Evolutionary conservation across 2,329 filamentous ascomycete genomes (phyloP).

Genomic region (Colletotrichum eremochloae): DNA sequence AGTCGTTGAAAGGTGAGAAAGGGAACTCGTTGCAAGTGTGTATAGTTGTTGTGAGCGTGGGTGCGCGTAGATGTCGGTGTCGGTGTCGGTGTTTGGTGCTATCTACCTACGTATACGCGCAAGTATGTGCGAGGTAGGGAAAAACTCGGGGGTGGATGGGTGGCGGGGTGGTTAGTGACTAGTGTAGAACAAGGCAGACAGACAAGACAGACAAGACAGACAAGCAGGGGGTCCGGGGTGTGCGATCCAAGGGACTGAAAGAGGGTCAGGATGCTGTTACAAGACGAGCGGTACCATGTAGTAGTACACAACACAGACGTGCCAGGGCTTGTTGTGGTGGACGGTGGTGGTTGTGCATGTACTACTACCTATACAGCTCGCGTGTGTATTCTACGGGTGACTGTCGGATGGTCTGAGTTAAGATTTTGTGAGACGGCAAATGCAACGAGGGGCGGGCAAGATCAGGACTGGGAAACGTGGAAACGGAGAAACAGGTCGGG

Average conservation of each 20-base stretch:
- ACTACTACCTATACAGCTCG: too few relatives aligned
- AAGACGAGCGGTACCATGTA: not conserved
- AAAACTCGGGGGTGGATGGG: conserved; percentile 4
- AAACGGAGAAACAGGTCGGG: conserved; percentile 17
- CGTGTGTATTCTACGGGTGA: not conserved
- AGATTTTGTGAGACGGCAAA: conserved; percentile 37
- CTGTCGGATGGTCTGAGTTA: not conserved
- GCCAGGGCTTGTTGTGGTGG: not conserved
- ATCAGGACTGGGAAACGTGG: conserved; percentile 17
- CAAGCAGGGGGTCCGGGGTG: conserved; percentile 21
- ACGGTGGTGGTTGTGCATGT: not conserved
- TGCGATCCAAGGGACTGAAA: conserved; percentile 23
- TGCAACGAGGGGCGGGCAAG: conserved; percentile 37
- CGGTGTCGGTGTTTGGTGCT: too few relatives aligned
- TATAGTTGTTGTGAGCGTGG: not conserved
- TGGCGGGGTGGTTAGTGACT: conserved; percentile 15
- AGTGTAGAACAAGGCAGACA: too few relatives aligned
- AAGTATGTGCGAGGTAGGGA: not conserved
- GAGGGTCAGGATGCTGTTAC: not conserved
- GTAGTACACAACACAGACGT: not conserved
- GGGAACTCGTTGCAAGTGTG: not conserved
- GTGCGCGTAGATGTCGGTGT: not conserved
- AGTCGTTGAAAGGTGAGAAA: not conserved
- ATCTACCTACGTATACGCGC: too few relatives aligned
- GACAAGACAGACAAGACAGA: not conserved